These are phyloP conservation scores for Cronartium quercuum DNA, from an alignment of 1,284 basidiomycete species.

Conservation along the genomic window DNA sequence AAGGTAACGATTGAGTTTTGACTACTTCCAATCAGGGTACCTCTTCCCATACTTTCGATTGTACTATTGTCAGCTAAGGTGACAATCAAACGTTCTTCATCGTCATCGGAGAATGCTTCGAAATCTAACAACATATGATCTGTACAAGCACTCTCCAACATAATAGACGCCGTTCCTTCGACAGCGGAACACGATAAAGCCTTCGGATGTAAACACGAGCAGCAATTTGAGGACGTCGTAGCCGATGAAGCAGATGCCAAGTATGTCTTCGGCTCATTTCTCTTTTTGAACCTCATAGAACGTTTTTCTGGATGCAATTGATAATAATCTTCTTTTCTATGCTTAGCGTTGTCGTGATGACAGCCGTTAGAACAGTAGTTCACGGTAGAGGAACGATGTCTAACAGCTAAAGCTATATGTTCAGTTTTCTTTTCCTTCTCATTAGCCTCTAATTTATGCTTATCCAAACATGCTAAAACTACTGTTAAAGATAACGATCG, in stretches of 20 bases:
- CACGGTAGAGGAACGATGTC: not conserved
- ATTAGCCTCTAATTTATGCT: not conserved
- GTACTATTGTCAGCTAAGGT: not conserved
- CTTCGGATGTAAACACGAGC: not conserved
- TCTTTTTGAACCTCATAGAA: no score
- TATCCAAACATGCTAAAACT: no score
- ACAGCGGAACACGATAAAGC: not conserved
- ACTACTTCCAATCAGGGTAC: not conserved
- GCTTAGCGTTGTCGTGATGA: not conserved
- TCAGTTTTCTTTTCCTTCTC: not conserved
- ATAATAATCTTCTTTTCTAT: not conserved
- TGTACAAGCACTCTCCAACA: conserved; percentile 3
- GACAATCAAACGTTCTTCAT: not conserved
- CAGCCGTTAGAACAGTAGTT: not conserved
- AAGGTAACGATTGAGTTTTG: not conserved
- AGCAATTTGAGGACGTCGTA: not conserved
- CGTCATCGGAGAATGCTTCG: not conserved
- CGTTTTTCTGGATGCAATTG: not conserved
- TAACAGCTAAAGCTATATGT: not conserved
- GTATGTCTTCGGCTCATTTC: no score
- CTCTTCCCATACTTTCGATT: not conserved
- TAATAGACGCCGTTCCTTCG: not conserved
- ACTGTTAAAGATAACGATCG: not conserved
- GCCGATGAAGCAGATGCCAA: no score
- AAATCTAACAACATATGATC: not conserved